Evolutionary conservation across 2,329 filamentous ascomycete genomes (phyloP).

Genomic region (Samsoniella hepiali): DNA sequence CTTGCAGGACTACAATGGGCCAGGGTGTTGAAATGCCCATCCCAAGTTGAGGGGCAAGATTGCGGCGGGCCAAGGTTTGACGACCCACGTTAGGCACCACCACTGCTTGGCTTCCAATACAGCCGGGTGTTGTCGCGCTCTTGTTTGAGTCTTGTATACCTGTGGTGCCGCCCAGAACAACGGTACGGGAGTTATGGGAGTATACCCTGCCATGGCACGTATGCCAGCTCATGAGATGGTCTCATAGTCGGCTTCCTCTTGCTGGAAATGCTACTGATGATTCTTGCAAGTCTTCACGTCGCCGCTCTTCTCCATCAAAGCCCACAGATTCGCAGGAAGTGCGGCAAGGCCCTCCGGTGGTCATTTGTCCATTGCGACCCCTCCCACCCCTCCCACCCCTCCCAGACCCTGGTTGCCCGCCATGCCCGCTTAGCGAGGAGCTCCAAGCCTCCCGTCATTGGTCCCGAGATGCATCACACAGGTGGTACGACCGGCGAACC

Average conservation of each 20-base stretch:
- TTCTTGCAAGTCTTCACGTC: not conserved
- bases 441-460: not conserved
- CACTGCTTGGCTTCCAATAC: too few relatives aligned
- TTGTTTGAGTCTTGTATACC: too few relatives aligned
- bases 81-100: not conserved
- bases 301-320: not conserved
- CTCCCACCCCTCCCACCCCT: not conserved
- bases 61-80: constrained; percentile 1
- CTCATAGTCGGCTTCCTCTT: too few relatives aligned
- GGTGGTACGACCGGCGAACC: not conserved
- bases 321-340: not conserved
- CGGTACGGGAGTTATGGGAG: too few relatives aligned
- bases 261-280: not conserved
- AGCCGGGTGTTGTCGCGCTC: not conserved
- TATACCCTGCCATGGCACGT: too few relatives aligned
- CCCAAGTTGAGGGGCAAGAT: not conserved
- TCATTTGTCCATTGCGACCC: not conserved
- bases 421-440: not conserved
- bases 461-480: not conserved
- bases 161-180: too few relatives aligned
- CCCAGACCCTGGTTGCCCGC: too few relatives aligned
- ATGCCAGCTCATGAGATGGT: too few relatives aligned
- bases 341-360: not conserved
- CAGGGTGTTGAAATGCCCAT: too few relatives aligned
- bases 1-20: too few relatives aligned